phyloP scores from a whole-genome alignment of 1,284 basidiomycete species.

The Mycosarcoma maydis region DNA sequence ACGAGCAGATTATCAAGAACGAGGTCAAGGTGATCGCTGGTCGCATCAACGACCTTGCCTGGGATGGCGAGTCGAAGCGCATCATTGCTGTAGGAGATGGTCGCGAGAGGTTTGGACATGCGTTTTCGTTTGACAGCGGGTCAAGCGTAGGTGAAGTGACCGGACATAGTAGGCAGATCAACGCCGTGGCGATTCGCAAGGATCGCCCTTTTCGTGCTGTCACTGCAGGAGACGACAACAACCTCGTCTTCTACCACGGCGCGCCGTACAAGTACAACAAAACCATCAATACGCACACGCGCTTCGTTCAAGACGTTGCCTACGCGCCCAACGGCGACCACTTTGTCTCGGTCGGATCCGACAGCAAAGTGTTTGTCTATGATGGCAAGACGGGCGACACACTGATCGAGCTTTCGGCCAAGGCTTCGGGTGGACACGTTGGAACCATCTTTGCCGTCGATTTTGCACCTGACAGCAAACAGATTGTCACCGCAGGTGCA shows the following conservation, averaged over 20 bases:
- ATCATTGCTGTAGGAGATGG: slow-evolving; percentile 97
- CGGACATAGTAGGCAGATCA: slow-evolving; percentile 93
- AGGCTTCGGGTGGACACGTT: slow-evolving; percentile 60
- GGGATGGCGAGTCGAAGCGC: slow-evolving; percentile 92
- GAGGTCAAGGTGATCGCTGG: slow-evolving; percentile 78
- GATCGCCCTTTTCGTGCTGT: slow-evolving; percentile 88
- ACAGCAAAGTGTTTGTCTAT: slow-evolving; percentile 87
- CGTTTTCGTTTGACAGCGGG: slow-evolving; percentile 72
- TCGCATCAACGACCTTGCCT: slow-evolving; percentile 88
- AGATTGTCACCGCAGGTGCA: slow-evolving; percentile 82
- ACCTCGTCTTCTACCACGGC: slow-evolving; percentile 84
- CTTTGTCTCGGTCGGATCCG: slow-evolving; percentile 90
- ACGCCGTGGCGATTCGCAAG: slow-evolving; percentile 87
- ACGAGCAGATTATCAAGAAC: slow-evolving; percentile 83
- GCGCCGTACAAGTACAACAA: slow-evolving; percentile 69
- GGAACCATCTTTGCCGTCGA: slow-evolving; percentile 68
- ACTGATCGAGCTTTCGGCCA: slow-evolving; percentile 34
- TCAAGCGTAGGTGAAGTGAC: slow-evolving; percentile 90
- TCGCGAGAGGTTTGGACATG: slow-evolving; percentile 75
- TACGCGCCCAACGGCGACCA: slow-evolving; percentile 73
- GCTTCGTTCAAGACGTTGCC: slow-evolving; percentile 91
- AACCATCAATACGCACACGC: slow-evolving; percentile 76
- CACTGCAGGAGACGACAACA: slow-evolving; percentile 75
- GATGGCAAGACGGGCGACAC: slow-evolving; percentile 88
- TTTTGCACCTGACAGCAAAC: slow-evolving; percentile 74